Conservation (phyloP, 1,284 basidiomycete species). For the Ceratobasidium papillatum region DNA sequence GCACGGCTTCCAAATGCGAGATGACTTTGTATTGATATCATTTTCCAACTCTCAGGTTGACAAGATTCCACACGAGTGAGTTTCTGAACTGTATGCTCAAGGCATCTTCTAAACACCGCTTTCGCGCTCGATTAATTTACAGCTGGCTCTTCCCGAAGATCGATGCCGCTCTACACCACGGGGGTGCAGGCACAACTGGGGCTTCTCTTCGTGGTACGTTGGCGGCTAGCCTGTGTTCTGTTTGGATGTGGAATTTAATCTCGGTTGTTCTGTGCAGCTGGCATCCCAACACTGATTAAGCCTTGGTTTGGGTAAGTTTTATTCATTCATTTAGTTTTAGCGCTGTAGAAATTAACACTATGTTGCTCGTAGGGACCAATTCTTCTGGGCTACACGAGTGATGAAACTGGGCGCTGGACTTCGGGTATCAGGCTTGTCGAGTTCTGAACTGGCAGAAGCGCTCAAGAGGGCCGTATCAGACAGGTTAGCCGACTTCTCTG, state of each 20-base stretch:
- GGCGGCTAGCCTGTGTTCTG: neutral
- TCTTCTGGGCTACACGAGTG: slow-evolving; percentile 76
- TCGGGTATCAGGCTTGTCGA: slow-evolving; percentile 61
- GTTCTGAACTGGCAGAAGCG: slow-evolving; percentile 62
- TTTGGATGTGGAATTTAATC: neutral
- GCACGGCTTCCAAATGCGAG: slow-evolving; percentile 32
- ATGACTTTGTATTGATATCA: neutral
- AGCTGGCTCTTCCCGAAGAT: slow-evolving; percentile 79
- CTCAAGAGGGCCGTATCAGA: slow-evolving; percentile 64
- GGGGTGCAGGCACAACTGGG: slow-evolving; percentile 77
- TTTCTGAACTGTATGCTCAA: slow-evolving; percentile 32
- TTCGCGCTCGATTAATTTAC: slow-evolving; percentile 4
- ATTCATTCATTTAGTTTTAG: neutral
- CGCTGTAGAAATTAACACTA: slow-evolving; percentile 16
- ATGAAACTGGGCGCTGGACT: slow-evolving; percentile 65
- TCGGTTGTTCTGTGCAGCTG: slow-evolving; percentile 54
- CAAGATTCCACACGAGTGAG: slow-evolving; percentile 75
- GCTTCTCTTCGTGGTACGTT: slow-evolving; percentile 62
- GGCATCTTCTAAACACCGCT: slow-evolving; percentile 41
- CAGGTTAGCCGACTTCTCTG: slow-evolving; percentile 51
- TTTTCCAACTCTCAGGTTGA: slow-evolving; percentile 57
- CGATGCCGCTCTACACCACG: slow-evolving; percentile 73
- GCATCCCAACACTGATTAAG: slow-evolving; percentile 78
- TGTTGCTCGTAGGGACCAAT: slow-evolving; percentile 61
- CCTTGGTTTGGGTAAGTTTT: slow-evolving; percentile 64